Evolutionary conservation across 352 stramenopile genomes (phyloP).

Genomic region (Aphanomyces cochlioides): DNA sequence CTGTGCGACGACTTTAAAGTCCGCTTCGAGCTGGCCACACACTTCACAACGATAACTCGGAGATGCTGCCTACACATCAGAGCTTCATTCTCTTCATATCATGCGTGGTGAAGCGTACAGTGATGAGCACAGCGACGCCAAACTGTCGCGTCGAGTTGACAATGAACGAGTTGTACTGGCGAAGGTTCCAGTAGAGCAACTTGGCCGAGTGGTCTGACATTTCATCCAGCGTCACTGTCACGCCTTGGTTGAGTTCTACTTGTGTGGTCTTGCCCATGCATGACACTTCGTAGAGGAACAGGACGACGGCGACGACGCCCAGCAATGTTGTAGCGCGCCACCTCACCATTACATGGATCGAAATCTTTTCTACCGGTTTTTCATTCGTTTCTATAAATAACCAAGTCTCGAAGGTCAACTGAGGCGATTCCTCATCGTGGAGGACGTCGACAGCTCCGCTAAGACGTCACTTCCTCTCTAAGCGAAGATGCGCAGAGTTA

Average conservation of each 20-base stretch:
- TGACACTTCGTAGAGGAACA: constrained; percentile 19
- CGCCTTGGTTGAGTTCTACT: background rate
- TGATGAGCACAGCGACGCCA: constrained; percentile 20
- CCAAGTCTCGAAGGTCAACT: no score
- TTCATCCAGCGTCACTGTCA: background rate
- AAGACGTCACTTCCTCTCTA: no score
- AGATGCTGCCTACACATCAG: constrained; percentile 2
- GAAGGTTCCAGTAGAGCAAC: background rate
- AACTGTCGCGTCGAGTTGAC: background rate
- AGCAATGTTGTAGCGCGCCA: no score
- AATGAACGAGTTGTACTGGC: constrained; percentile 6
- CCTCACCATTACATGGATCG: no score
- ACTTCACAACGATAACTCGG: background rate
- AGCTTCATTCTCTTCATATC: background rate
- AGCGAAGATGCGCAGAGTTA: no score
- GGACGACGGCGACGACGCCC: constrained; percentile 40
- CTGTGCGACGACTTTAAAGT: constrained; percentile 5
- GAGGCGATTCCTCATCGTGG: no score
- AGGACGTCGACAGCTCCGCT: no score
- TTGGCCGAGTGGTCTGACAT: background rate
- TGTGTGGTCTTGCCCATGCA: constrained; percentile 3
- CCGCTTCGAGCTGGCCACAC: constrained; percentile 10
- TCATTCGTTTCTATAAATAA: no score
- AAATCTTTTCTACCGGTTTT: no score
- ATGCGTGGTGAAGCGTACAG: background rate